These are phyloP conservation scores for Actinidia arguta DNA, from an alignment of 179 eudicot species.

Conservation along the genomic window DNA sequence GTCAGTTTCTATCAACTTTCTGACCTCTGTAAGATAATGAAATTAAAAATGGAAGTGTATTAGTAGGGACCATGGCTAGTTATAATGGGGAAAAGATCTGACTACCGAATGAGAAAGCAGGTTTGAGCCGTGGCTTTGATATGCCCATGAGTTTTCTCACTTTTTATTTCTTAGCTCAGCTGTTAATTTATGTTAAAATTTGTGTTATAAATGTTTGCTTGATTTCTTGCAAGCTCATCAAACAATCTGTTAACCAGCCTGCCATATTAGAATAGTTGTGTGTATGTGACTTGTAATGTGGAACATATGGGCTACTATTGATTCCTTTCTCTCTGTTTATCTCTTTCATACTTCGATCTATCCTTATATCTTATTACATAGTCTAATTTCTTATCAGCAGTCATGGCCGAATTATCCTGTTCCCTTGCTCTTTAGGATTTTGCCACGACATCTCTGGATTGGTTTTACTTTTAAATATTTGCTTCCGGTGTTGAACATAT, in stretches of 20 bases:
- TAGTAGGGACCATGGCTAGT: background rate
- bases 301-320: background rate
- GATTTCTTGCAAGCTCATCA: background rate
- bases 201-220: background rate
- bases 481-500: background rate
- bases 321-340: background rate
- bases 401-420: background rate
- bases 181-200: background rate
- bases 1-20: background rate
- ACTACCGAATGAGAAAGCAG: no score
- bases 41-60: background rate
- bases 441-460: no score
- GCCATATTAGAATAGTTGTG: background rate
- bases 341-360: background rate
- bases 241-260: background rate
- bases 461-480: slow-evolving; percentile 5
- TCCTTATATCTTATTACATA: background rate
- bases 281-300: background rate
- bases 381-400: background rate
- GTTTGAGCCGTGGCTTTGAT: background rate
- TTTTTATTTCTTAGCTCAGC: background rate
- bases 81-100: background rate
- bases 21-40: background rate
- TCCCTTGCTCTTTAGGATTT: no score
- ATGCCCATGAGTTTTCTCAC: background rate